Conservation (phyloP, 1,284 basidiomycete genomes). For the Papiliotrema terrestris region DNA sequence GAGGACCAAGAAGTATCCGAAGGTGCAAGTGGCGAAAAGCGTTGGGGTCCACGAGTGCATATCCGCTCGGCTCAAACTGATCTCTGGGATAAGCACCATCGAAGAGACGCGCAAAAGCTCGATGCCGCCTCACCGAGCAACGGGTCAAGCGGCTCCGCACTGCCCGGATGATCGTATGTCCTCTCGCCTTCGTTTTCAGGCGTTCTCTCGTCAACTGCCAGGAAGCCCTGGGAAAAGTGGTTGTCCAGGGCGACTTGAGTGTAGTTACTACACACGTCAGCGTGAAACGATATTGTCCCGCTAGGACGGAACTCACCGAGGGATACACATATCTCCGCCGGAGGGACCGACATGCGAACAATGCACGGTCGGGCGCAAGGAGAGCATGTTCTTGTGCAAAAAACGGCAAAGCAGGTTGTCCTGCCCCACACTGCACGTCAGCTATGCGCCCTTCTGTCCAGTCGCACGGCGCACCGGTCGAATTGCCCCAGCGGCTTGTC, state of each 20-base stretch:
- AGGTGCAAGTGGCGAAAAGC: background rate
- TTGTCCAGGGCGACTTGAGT: slow-evolving; percentile 4
- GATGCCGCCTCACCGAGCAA: slow-evolving; percentile 22
- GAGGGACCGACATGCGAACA: slow-evolving; percentile 26
- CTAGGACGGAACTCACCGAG: slow-evolving; percentile 19
- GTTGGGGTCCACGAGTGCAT: slow-evolving; percentile 4
- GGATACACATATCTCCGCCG: slow-evolving; percentile 28
- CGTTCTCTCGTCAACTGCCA: slow-evolving; percentile 26
- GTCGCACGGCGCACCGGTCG: slow-evolving; percentile 8
- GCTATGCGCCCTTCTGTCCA: slow-evolving; percentile 8
- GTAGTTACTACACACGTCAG: background rate
- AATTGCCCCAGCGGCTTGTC: slow-evolving; percentile 15
- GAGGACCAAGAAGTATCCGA: background rate
- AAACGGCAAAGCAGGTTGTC: slow-evolving; percentile 30
- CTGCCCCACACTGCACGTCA: background rate
- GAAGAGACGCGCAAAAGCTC: no score
- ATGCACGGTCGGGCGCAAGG: slow-evolving; percentile 16
- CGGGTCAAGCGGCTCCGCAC: slow-evolving; percentile 10
- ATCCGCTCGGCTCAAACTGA: background rate
- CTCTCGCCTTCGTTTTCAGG: slow-evolving; percentile 24
- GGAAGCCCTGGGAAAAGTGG: slow-evolving; percentile 24
- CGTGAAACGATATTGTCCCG: no score
- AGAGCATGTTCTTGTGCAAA: slow-evolving; percentile 25
- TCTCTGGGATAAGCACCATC: background rate
- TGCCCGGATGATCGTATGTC: slow-evolving; percentile 11